Conservation (phyloP, 495 filamentous ascomycete species). For the Gamarada debralockiae region DNA sequence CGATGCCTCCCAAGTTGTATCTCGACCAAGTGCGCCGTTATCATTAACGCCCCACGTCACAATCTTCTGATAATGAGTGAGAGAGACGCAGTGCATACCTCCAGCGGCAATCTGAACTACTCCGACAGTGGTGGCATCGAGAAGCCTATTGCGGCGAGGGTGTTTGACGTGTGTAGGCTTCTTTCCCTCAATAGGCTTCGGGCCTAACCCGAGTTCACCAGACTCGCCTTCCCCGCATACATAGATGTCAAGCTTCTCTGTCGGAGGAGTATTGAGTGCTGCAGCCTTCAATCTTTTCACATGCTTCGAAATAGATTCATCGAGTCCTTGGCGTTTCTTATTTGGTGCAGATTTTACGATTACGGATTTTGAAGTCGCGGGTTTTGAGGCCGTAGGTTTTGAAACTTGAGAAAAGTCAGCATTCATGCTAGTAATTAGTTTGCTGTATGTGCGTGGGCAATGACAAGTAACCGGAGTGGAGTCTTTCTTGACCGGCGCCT, state of each 20-base stretch:
- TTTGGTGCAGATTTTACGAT: too few species aligned
- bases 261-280: constrained; percentile 36
- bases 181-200: constrained; percentile 10
- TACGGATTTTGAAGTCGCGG: too few species aligned
- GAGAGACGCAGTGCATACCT: constrained; percentile 61
- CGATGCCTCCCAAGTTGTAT: constrained; percentile 50
- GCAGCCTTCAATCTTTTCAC: too few species aligned
- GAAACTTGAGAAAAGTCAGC: too few species aligned
- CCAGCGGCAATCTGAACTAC: constrained; percentile 60
- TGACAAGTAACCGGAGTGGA: too few species aligned
- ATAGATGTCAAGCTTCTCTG: constrained; percentile 37
- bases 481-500: too few species aligned
- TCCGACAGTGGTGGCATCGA: constrained; percentile 52
- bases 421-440: too few species aligned
- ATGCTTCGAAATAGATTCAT: too few species aligned
- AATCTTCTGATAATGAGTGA: constrained; percentile 60
- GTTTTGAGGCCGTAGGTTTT: too few species aligned
- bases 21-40: constrained; percentile 60
- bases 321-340: too few species aligned
- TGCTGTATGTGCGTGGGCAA: too few species aligned
- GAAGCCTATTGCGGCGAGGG: constrained; percentile 43
- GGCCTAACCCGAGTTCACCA: constrained; percentile 47
- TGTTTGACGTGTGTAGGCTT: constrained; percentile 50
- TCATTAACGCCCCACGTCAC: constrained; percentile 72
- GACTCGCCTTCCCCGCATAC: constrained; percentile 50